Evolutionary conservation across 225 moss, liverwort and hornwort genomes (phyloP).

Genomic region (Climacium dendroides): DNA sequence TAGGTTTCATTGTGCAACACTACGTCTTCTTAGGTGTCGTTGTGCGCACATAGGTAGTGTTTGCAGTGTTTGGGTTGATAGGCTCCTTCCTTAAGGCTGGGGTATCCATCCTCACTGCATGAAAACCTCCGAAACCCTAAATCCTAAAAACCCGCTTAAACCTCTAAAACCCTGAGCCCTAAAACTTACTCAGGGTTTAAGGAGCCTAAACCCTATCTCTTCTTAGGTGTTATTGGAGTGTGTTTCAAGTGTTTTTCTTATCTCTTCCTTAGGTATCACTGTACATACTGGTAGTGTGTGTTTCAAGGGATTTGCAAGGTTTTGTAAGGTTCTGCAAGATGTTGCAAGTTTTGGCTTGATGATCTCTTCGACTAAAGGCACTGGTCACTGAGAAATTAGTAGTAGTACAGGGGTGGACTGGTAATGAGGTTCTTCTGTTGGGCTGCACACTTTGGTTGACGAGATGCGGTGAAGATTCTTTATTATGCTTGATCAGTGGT

Average conservation of each 20-base stretch:
- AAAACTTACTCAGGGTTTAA: too few relatives aligned
- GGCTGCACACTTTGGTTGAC: neutral
- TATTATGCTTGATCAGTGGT: neutral
- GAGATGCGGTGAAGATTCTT: neutral
- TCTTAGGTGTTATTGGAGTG: neutral
- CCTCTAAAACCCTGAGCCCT: neutral
- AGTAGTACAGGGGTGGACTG: neutral
- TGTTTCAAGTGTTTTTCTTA: neutral
- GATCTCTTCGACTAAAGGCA: neutral
- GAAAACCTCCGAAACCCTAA: neutral
- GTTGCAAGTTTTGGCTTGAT: neutral
- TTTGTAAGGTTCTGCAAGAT: neutral
- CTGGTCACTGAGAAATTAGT: neutral
- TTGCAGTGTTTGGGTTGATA: neutral
- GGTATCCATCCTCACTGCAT: conserved; percentile 10
- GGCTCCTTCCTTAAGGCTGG: conserved; percentile 38
- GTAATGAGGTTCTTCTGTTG: neutral
- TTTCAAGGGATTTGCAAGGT: neutral
- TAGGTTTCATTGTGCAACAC: neutral
- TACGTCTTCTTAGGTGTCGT: too few relatives aligned
- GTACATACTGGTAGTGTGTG: neutral
- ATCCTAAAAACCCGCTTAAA: neutral
- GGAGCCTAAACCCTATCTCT: neutral
- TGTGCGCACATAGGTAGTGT: conserved; percentile 18
- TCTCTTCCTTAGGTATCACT: neutral